Evolutionary conservation across 768 basidiomycete genomes (phyloP), one percentile per base, ranked within the genome.

Genomic region (Ramaria sp.): DNA sequence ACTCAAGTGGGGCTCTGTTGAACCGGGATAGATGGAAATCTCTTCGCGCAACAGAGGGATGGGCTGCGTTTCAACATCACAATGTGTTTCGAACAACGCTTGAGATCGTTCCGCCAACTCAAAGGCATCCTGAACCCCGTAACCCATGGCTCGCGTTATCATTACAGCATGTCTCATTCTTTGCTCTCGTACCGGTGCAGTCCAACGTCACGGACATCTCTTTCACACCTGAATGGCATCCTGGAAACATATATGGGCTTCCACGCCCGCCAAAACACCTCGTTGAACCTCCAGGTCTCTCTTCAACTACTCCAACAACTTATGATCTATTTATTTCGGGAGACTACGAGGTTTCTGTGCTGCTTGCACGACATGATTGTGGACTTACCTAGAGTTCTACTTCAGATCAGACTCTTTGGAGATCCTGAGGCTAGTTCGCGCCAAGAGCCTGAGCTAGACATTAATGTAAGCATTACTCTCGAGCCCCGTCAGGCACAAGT

Each of bases 11-110:
- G 37, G 31, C 51, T 10, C 24, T 39, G 15, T 13, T 27, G 11
- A 27, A 11, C 1, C 11, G 34, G 5, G 12, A 24, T 62, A 88
- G 88, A 45, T 92, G 89, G 91, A 67, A 77, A 31, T 73, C 76
- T 51, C 73, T 93, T 54, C 82, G 90, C 12, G 73, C 77, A 24
- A 83, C 84, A 1, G 86, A 91, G 68, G 91, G 91, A 12, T 93
- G 91, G 91, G 85, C 90, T 22, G 84, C 80, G 20, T 70, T 93
- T 17, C 91, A 95, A 67, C 87, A 91, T 63, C 82, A 91, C 63
- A 75, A 79, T 7, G 70, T 91, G 31, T 73, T 93, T 17, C 82
- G 79, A 37, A 79, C 86, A 0, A 78, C 76, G 10, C 58, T 93
- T 4, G 83, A 77, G 1, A 59, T 92, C 17, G 69, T 74, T 50